A percentile compares a stretch with the other conserved stretches of the same genome.
Conservation (phyloP, 257 asterid genomes). For the Ophiorrhiza pumila region DNA sequence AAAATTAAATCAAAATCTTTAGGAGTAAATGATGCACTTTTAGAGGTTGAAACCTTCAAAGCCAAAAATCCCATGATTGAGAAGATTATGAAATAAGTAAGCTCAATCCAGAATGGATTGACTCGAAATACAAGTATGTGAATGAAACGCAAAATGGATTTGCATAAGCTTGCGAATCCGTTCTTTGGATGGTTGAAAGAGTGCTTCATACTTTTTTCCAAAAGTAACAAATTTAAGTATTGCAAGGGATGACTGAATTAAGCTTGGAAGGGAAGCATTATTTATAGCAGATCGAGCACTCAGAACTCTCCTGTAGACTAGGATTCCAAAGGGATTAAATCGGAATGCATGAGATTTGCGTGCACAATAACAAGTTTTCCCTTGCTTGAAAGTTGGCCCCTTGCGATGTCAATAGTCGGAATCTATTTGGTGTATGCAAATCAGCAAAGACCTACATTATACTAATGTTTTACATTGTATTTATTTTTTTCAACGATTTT, state of each 20-base stretch:
- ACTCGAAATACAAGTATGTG: conserved; percentile 19
- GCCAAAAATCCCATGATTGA: conserved; percentile 36
- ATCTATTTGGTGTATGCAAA: background rate
- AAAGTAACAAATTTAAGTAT: background rate
- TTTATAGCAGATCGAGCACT: background rate
- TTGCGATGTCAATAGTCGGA: background rate
- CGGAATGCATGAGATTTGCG: background rate
- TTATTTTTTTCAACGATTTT: too few relatives aligned
- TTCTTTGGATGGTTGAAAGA: background rate
- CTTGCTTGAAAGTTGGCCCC: background rate
- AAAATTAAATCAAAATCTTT: conserved; percentile 34
- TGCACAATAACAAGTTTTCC: background rate
- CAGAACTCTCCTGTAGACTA: too few relatives aligned
- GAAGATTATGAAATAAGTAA: conserved; percentile 30
- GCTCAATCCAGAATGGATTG: conserved; percentile 34
- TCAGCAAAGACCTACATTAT: too few relatives aligned
- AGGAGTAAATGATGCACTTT: conserved; percentile 13
- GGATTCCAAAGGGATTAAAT: too few relatives aligned
- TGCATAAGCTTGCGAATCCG: background rate
- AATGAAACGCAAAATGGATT: background rate
- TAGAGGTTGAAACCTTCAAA: conserved; percentile 14
- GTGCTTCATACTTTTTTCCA: background rate
- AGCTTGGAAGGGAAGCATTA: background rate
- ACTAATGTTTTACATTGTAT: too few relatives aligned
- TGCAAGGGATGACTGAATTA: background rate